Evolutionary conservation across 371 early-diverging fungal species (phyloP).

Genomic region (Dipsacomyces acuminosporus): DNA sequence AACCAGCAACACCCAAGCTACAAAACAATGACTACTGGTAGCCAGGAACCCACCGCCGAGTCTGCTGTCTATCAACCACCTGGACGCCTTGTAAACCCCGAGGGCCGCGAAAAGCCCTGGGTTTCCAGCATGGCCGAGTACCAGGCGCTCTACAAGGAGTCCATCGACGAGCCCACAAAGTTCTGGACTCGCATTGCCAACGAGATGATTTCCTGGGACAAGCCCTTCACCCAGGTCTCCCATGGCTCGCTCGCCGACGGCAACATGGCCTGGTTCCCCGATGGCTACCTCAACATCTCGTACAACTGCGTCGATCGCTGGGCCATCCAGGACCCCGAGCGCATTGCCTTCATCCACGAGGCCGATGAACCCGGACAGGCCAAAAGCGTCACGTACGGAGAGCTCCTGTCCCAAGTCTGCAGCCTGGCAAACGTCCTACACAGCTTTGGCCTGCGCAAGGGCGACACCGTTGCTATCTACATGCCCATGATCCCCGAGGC

Average conservation of each 20-base stretch:
- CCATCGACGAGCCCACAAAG: constrained; percentile 68
- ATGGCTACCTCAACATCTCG: constrained; percentile 89
- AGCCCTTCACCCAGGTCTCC: constrained; percentile 67
- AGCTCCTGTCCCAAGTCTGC: constrained; percentile 75
- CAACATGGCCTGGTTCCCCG: constrained; percentile 89
- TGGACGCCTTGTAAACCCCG: constrained; percentile 39
- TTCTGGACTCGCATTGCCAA: constrained; percentile 83
- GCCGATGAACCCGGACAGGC: constrained; percentile 78
- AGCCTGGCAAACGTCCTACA: constrained; percentile 77
- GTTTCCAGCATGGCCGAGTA: constrained; percentile 74
- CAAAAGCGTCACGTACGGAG: constrained; percentile 74
- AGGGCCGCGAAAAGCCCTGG: constrained; percentile 55
- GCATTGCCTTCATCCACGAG: constrained; percentile 87
- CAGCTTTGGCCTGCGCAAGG: constrained; percentile 77
- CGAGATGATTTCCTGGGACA: constrained; percentile 69
- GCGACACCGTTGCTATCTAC: constrained; percentile 91
- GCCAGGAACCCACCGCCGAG: constrained; percentile 15
- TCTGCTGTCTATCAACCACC: constrained; percentile 39
- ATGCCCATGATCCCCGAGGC: constrained; percentile 98
- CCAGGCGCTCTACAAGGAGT: constrained; percentile 67
- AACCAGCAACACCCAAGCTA: too few species aligned
- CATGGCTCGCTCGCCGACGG: constrained; percentile 65
- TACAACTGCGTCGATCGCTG: constrained; percentile 98
- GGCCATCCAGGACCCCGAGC: constrained; percentile 63
- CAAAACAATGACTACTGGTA: constrained; percentile 10